Base-by-base conservation (phyloP, 306 rosid genomes). In the Cercis canadensis region DNA sequence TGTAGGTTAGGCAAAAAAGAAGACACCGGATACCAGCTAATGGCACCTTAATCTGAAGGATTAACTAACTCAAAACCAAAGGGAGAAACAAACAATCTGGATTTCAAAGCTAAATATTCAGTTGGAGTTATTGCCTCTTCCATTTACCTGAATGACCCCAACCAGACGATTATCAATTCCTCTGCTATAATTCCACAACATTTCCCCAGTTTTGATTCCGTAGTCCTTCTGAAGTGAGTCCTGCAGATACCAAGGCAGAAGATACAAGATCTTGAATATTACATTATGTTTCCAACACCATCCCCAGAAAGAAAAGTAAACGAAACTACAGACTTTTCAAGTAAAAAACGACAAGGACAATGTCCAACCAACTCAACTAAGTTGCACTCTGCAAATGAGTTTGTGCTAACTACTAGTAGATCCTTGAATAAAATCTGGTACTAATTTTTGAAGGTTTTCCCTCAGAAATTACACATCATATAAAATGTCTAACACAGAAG, bases 151-250 rank as follows among this genome's bases (percentile, higher is more conserved):
- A 75, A 90, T 79, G 73, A 72, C 56, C 68, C 96, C 96, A 84
- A 93, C 94, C 44, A 80, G 76, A 74, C 97, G 92, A 76, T 81
- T 82, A 80, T 93, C 98, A 80, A 93, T 71, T 74, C 98, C 98
- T 79, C 97, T 84, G 73, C 97, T 81, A 78, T 81, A 85, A 66
- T 75, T 88, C 98, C 98, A 90, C 64, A 93, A 62, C 96, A 88
- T 88, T 78, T 88, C 97, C 78, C 98, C 98, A 9, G 89, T 90
- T 77, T 87, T 93, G 62, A 55, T 29, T 78, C 98, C 97, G 39
- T 83, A 90, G 70, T 93, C 96, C 73, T 90, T 93, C 69, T 82
- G 96, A 82, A 90, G 88, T 56, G 84, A 69, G 49, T 86, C 92
- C 98, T 93, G 87, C 65, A 76, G 58, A 77, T 56, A 59, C 49